Evolutionary conservation across 176 grass and related monocot genomes (phyloP).

Genomic region (Elaeis guineensis): DNA sequence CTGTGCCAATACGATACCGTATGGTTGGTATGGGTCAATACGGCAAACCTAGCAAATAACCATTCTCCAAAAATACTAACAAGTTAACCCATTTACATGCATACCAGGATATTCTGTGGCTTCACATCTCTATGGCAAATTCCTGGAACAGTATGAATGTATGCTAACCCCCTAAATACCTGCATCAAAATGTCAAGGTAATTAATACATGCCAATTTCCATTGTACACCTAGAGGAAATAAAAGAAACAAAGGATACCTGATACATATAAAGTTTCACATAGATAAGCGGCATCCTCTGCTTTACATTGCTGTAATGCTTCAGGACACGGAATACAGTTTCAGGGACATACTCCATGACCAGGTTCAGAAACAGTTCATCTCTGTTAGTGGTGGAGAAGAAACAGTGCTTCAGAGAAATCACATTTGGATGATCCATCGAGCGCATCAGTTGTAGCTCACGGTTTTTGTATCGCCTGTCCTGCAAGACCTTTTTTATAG

Average conservation of each 20-base stretch:
- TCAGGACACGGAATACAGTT: constrained; percentile 76
- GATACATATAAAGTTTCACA: constrained; percentile 91
- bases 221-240: too few relatives aligned
- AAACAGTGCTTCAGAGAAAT: constrained; percentile 94
- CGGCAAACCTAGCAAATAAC: not conserved
- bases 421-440: constrained; percentile 92
- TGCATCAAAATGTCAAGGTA: constrained; percentile 24
- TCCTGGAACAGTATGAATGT: constrained; percentile 85
- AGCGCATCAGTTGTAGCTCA: constrained; percentile 88
- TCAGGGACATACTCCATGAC: constrained; percentile 98
- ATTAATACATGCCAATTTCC: too few relatives aligned
- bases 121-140: constrained; percentile 98
- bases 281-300: constrained; percentile 93
- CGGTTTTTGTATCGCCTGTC: constrained; percentile 93
- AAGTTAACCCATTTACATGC: constrained; percentile 6
- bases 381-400: constrained; percentile 85
- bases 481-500: constrained; percentile 94
- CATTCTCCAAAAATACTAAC: constrained; percentile 11
- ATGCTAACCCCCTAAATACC: constrained; percentile 90
- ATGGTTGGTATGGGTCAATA: too few relatives aligned
- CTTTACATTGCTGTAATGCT: constrained; percentile 94
- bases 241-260: constrained; percentile 29
- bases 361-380: constrained; percentile 96
- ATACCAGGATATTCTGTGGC: constrained; percentile 93
- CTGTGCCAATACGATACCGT: too few relatives aligned